Evolutionary conservation across 1,284 basidiomycete species (phyloP), one percentile per base, ranked within the genome.

Genomic region (Apiotrichum montevideense): DNA sequence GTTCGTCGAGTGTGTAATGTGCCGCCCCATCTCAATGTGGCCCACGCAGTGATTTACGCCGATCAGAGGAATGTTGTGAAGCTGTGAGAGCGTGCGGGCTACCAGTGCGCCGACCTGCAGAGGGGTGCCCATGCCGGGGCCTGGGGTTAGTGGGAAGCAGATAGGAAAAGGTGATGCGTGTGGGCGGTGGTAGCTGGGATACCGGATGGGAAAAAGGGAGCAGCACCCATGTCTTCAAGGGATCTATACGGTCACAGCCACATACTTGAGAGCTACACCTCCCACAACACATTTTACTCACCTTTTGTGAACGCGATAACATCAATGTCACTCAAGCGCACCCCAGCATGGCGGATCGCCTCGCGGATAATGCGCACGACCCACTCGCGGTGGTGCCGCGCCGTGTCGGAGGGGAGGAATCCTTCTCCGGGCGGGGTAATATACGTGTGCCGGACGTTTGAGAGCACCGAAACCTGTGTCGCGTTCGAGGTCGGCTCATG

Each of bases 11-110:
- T 87, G 87, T 0, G 96, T 98, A 64, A 99, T 91, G 63, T 92
- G 85, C 40, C 96, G 83, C 21, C 96, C 96, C 90, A 98, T 99
- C 76, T 99, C 96, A 65, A 99, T 98, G 73, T 99, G 93, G 37
- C 96, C 96, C 21, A 99, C 87, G 70, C 96, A 99, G 76, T 99
- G 96, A 71, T 99, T 99, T 33, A 98, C 96, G 3, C 92, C 94
- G 4, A 99, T 85, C 7, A 99, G 81, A 1, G 96, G 96, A 70
- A 96, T 96, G 66, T 84, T 77, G 76, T 89, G 94, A 59, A 98
- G 77, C 15, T 95, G 80, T 0, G 91, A 87, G 14, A 99, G 80
- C 1, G 91, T 97, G 48, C 96, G 83, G 1, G 96, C 94, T n/a
- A 98, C 90, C 32, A 98, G 78, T 0, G 92, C 94, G 14, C 98